Evolutionary conservation across 2,329 filamentous ascomycete genomes (phyloP), one percentile per base, ranked within the genome.

Genomic region (Didymella sp.): DNA sequence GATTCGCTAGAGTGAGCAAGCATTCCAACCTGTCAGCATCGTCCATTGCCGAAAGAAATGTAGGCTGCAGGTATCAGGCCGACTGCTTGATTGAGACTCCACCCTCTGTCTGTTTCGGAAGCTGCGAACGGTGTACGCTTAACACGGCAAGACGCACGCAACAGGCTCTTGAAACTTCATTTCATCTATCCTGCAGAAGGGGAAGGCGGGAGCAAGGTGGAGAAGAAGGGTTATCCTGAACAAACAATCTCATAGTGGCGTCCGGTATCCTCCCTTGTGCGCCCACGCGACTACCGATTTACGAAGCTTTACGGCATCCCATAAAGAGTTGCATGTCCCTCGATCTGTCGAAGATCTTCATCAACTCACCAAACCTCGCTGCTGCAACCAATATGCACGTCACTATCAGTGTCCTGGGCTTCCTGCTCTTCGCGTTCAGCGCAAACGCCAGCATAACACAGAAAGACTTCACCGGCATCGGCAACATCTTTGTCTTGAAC

Each of bases 401-500:
- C 11, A 27, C 64, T 24, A 46, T 58, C 38, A 63, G 59, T 33
- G 17, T 61, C 22, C 30, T 63, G 12, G 24, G 58, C 43, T 15
- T 60, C 19, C 22, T 60, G 21, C 13, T 53, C 27, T 54, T 57
- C n/a, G 48, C 59, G 8, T 31, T 65, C 8, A 31, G 57, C 28
- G 51, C 63, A 4, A 54, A 59, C 12, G 68, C 68, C 2, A 56
- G 55, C 21, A 56, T 69, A 9, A 61, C 63, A 17, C 65, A 72
- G 47, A 55, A 58, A n/a, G 63, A 73, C 43, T 73, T 72, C 54
- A 64, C 61, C 6, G 73, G 73, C 50, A 52, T 62, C 24, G 73
- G 73, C 21, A 60, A 66, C 43, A 73, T 75, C 49, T 51, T 51
- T 22, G 73, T 75, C 6, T 63, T 73, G 19, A 54, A 69, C 13